phyloP scores from a whole-genome alignment of 495 filamentous ascomycete genomes.

The Trichoderma asperelloides region DNA sequence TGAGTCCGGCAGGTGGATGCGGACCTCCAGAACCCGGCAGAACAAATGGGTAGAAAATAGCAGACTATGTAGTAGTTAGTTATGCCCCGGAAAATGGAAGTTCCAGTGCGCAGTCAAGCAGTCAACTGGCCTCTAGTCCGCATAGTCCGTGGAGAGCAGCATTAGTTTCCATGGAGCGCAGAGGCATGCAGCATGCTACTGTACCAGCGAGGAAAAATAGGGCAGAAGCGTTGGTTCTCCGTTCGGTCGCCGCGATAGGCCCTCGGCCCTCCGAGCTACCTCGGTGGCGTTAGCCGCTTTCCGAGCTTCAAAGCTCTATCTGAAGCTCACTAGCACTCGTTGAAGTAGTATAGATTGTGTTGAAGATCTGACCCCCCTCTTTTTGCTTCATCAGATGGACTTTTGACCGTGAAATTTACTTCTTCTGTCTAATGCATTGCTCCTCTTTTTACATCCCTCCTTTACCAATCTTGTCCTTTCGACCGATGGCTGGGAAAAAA shows the following conservation, averaged over 20 bases:
- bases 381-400: neutral
- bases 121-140: neutral
- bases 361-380: neutral
- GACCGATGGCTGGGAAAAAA: neutral
- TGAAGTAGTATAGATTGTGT: neutral
- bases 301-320: neutral
- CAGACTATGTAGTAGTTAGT: too few species aligned
- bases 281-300: conserved; percentile 4
- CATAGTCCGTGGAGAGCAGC: neutral
- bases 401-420: neutral
- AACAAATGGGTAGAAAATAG: neutral
- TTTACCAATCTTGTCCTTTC: neutral
- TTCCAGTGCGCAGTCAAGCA: neutral
- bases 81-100: neutral
- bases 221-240: neutral
- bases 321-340: neutral
- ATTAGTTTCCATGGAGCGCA: neutral
- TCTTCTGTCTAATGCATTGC: neutral
- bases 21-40: neutral
- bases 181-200: neutral
- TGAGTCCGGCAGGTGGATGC: neutral
- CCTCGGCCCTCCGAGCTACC: neutral
- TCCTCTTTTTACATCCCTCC: neutral
- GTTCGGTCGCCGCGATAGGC: neutral
- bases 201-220: neutral